These are phyloP conservation scores for Leishmania turanica DNA, from an alignment of 208 protist genomes.

Conservation along the genomic window DNA sequence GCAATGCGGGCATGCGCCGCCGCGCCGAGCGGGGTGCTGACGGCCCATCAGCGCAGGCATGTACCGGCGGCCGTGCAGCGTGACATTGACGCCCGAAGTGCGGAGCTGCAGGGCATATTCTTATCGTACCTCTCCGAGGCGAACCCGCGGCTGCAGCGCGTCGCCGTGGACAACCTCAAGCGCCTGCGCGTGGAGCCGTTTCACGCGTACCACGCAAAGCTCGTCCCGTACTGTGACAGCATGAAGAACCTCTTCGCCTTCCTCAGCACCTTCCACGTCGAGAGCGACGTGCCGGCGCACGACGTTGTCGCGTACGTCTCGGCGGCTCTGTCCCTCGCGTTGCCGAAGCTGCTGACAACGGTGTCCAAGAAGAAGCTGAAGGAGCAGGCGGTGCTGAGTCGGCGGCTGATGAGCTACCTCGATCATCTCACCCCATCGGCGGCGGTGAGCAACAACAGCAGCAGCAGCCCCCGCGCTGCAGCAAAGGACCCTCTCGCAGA, in stretches of 20 bases:
- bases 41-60: conserved; percentile 30
- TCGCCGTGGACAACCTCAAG: conserved; percentile 76
- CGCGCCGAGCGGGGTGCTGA: conserved; percentile 51
- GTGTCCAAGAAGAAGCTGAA: conserved; percentile 75
- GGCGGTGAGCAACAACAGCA: not conserved
- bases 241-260: conserved; percentile 85
- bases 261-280: conserved; percentile 77
- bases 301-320: conserved; percentile 73
- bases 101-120: conserved; percentile 48
- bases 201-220: conserved; percentile 52
- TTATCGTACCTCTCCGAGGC: conserved; percentile 59
- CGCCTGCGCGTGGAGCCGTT: conserved; percentile 78
- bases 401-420: conserved; percentile 80
- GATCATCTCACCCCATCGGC: conserved; percentile 43
- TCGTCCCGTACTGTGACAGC: conserved; percentile 79
- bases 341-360: conserved; percentile 78
- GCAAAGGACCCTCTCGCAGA: conserved; percentile 39
- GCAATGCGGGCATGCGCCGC: conserved; percentile 69
- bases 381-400: conserved; percentile 80
- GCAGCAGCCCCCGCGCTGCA: not conserved
- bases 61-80: conserved; percentile 8
- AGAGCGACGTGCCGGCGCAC: conserved; percentile 60
- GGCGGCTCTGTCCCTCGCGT: conserved; percentile 62
- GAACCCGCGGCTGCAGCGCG: conserved; percentile 72
- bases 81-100: conserved; percentile 37